Evolutionary conservation across 2,329 filamentous ascomycete species (phyloP), one percentile per base, ranked within the genome.

Genomic region (Calonectria crousiana): DNA sequence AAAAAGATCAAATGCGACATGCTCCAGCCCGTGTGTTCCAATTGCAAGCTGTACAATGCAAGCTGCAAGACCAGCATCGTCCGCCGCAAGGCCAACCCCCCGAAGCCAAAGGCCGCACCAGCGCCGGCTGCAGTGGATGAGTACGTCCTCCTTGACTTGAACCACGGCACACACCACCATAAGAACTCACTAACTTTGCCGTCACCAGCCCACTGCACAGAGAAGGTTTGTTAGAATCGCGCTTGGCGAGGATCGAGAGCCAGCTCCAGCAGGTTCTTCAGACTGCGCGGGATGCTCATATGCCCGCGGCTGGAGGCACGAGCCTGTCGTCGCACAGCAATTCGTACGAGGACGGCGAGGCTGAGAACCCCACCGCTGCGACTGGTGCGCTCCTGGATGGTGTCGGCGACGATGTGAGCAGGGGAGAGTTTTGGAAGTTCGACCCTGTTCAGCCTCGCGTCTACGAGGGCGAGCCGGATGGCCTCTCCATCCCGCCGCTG

Each of bases 1-100:
- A 88, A 87, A 78, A 88, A 88, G 81, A 87, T 88, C 60, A 87
- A 86, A 75, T 88, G 86, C 64, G 86, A 88, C 75, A 85, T 85
- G 83, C 64, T 85, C 8, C 86, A 86, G 74, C 86, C 86, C 0
- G 77, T 82, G 11, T 88, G 86, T 72, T 87, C 86, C 1, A 87
- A 88, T 53, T 88, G 86, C 56, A 77, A 82, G 10, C 78, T 87
- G 4, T 88, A 88, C 74, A 82, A 83, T n/a, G 80, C 86, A 4
- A 78, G 82, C n/a, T 87, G 86, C 74, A 76, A 71, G 20, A 83
- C 80, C 3, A 81, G 76, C 64, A 76, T 78, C 56, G 77, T 81
- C 11, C 76, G 80, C 10, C 77, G 78, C 26, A 82, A 80, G 53
- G 51, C 80, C 10, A 80, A 75, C n/a, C 71, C 78, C 0, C 72